Conservation (phyloP, 1,139 yeast species). For the Sugiyamaella sp. region DNA sequence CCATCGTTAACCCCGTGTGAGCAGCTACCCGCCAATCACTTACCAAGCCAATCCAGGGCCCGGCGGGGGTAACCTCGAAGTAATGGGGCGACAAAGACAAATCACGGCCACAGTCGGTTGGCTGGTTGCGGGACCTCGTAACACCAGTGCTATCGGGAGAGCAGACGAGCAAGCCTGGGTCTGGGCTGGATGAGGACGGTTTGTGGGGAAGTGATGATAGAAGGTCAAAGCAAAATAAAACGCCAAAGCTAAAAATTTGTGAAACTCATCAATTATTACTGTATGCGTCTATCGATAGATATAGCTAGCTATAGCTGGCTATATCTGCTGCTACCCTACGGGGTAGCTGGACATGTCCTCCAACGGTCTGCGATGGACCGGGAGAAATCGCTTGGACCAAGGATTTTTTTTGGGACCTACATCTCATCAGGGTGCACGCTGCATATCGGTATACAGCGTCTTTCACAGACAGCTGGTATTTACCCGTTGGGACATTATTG, state of each 20-base stretch:
- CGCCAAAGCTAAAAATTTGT: neutral
- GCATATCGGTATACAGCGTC: slow-evolving; percentile 1
- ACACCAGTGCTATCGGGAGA: too few relatives aligned
- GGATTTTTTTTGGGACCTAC: neutral
- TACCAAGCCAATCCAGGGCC: neutral
- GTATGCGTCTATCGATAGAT: slow-evolving; percentile 3
- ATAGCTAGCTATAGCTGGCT: too few relatives aligned
- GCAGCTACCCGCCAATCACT: too few relatives aligned
- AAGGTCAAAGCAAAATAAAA: neutral
- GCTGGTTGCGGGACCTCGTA: neutral
- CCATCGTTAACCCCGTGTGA: too few relatives aligned
- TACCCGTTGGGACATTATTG: neutral
- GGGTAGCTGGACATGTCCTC: neutral
- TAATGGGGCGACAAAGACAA: neutral
- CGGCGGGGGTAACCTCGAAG: neutral
- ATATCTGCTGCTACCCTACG: slow-evolving; percentile 1
- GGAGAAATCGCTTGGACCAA: neutral
- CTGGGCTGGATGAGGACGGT: neutral
- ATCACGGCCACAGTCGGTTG: neutral
- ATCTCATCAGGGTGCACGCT: neutral
- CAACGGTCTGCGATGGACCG: slow-evolving; percentile 2
- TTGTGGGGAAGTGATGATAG: slow-evolving; percentile 8
- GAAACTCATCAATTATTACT: slow-evolving; percentile 11
- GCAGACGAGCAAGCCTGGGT: too few relatives aligned
- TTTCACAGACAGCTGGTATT: neutral